phyloP scores from a whole-genome alignment of 2,329 filamentous ascomycete species.

The Corynespora cassiicola region DNA sequence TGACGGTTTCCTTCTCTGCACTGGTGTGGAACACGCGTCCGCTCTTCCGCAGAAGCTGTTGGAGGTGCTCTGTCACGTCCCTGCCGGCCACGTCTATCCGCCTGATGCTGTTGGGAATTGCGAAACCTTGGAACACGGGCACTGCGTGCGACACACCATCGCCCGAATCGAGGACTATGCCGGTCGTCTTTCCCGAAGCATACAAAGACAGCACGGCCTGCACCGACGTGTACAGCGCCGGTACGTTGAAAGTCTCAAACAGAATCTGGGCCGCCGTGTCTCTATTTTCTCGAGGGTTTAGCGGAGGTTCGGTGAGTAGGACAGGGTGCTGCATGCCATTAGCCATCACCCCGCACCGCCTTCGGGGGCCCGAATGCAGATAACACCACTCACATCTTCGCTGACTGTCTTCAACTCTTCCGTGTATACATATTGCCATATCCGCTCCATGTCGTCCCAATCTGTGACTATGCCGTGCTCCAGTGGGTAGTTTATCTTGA shows the following conservation, averaged over 20 bases:
- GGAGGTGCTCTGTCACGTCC: conserved; percentile 95
- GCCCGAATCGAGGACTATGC: conserved; percentile 92
- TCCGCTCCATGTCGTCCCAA: conserved; percentile 99
- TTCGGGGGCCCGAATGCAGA: conserved; percentile 2
- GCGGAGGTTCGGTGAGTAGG: conserved; percentile 90
- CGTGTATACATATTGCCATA: conserved; percentile 97
- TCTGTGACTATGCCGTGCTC: conserved; percentile 99
- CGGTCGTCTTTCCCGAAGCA: conserved; percentile 92
- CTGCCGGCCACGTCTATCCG: conserved; percentile 95
- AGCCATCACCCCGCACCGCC: conserved; percentile 1
- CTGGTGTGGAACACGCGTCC: conserved; percentile 97
- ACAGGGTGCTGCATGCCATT: conserved; percentile 76
- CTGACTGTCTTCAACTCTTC: conserved; percentile 96
- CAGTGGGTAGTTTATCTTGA: conserved; percentile 95
- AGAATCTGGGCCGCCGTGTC: conserved; percentile 96
- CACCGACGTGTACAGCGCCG: conserved; percentile 94
- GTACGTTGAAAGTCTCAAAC: conserved; percentile 98
- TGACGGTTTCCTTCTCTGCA: conserved; percentile 98
- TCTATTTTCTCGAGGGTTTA: conserved; percentile 94
- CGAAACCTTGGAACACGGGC: conserved; percentile 96
- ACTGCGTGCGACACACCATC: conserved; percentile 98
- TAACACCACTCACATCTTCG: conserved; percentile 74
- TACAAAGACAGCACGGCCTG: conserved; percentile 97
- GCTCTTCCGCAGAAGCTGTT: conserved; percentile 86
- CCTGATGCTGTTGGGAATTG: conserved; percentile 93